Evolutionary conservation across 2,329 filamentous ascomycete species (phyloP).

Genomic region (Hymenoscyphus repandus): DNA sequence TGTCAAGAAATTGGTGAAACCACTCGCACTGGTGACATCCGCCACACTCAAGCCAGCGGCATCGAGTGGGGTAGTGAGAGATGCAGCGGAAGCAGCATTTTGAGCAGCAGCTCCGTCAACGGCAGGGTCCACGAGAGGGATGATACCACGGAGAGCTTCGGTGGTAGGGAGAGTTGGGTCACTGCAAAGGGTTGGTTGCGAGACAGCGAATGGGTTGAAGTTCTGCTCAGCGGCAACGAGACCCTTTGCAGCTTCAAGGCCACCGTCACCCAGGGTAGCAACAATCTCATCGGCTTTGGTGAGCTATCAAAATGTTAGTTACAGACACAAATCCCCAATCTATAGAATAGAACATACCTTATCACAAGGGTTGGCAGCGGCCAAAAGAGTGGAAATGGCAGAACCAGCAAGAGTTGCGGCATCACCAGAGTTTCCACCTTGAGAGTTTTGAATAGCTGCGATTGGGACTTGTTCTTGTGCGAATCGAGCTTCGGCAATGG

Average conservation of each 20-base stretch:
- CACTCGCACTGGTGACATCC: slow-evolving; percentile 55
- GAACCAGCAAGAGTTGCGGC: slow-evolving; percentile 59
- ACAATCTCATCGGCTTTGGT: slow-evolving; percentile 60
- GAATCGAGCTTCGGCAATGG: slow-evolving; percentile 39
- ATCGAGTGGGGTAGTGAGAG: slow-evolving; percentile 48
- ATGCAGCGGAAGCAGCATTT: slow-evolving; percentile 54
- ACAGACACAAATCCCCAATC: neutral
- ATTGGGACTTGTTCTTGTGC: slow-evolving; percentile 58
- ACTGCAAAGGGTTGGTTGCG: slow-evolving; percentile 57
- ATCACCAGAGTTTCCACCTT: slow-evolving; percentile 50
- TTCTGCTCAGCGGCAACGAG: slow-evolving; percentile 67
- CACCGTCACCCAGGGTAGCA: slow-evolving; percentile 52
- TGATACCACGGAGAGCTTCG: slow-evolving; percentile 56
- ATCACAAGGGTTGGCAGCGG: slow-evolving; percentile 59
- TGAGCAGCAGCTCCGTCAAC: slow-evolving; percentile 51
- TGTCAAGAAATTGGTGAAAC: slow-evolving; percentile 56
- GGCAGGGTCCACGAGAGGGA: slow-evolving; percentile 61
- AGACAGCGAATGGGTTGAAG: slow-evolving; percentile 62
- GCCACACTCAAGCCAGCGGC: slow-evolving; percentile 61
- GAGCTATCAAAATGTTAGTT: slow-evolving; percentile 39
- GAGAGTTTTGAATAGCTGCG: slow-evolving; percentile 46
- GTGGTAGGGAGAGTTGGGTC: slow-evolving; percentile 59
- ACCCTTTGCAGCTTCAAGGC: slow-evolving; percentile 55
- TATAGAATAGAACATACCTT: slow-evolving; percentile 39
- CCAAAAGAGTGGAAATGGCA: slow-evolving; percentile 58